phyloP scores from a whole-genome alignment of 441 rosid genomes.

The Eutrema salsugineum region DNA sequence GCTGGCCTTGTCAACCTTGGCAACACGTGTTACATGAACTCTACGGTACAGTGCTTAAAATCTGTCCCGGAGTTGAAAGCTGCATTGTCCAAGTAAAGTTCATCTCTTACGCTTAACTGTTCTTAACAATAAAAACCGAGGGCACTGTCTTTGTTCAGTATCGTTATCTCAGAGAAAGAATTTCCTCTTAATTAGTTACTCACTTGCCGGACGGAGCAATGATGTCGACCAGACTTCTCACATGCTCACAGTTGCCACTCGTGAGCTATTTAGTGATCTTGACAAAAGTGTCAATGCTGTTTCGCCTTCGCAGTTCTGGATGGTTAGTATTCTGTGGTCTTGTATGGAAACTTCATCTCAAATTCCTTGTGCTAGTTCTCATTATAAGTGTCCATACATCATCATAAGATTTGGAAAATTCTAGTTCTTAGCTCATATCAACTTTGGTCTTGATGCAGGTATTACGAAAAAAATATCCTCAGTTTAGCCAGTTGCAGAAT shows the following conservation, averaged over 20 bases:
- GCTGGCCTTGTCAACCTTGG: slow-evolving; percentile 86
- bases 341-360: not conserved
- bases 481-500: slow-evolving; percentile 90
- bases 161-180: not conserved
- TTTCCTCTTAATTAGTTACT: slow-evolving; percentile 47
- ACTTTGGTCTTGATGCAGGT: slow-evolving; percentile 40
- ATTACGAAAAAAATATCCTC: slow-evolving; percentile 89
- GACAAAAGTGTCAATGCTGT: slow-evolving; percentile 87
- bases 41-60: slow-evolving; percentile 85
- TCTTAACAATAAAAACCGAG: not conserved
- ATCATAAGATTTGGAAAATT: not conserved
- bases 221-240: slow-evolving; percentile 89
- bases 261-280: slow-evolving; percentile 76
- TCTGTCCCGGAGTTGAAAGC: slow-evolving; percentile 94
- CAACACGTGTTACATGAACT: slow-evolving; percentile 97
- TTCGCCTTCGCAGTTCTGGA: slow-evolving; percentile 95
- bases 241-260: slow-evolving; percentile 84
- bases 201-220: slow-evolving; percentile 57
- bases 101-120: slow-evolving; percentile 2
- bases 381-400: not conserved
- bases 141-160: not conserved
- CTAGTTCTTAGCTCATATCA: not conserved
- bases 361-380: slow-evolving; percentile 1
- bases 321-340: slow-evolving; percentile 42
- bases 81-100: slow-evolving; percentile 57